phyloP scores from a whole-genome alignment of 305 asterid species.

The Fraxinus ornus region DNA sequence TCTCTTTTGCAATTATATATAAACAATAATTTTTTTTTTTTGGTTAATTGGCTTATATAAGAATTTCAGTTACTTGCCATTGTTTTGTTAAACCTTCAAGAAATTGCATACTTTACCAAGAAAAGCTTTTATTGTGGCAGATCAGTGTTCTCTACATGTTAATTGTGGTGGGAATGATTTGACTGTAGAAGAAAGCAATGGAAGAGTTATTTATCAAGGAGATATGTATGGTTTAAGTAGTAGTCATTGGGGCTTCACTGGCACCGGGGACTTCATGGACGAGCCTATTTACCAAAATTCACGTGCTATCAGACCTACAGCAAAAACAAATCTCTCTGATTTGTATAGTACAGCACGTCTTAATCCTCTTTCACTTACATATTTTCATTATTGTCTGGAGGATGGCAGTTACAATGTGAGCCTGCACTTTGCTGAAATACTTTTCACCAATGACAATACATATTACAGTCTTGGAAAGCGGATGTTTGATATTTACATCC shows the following conservation, averaged over 20 bases:
- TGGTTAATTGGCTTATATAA: neutral
- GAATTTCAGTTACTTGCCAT: neutral
- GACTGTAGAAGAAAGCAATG: slow-evolving; percentile 36
- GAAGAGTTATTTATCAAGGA: slow-evolving; percentile 64
- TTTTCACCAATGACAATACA: slow-evolving; percentile 61
- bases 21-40: neutral
- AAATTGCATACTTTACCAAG: slow-evolving; percentile 15
- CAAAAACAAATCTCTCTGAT: slow-evolving; percentile 45
- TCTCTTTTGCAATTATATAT: neutral
- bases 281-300: slow-evolving; percentile 56
- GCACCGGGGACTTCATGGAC: slow-evolving; percentile 88
- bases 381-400: slow-evolving; percentile 85
- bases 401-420: slow-evolving; percentile 73
- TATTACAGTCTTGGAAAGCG: slow-evolving; percentile 75
- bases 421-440: slow-evolving; percentile 79
- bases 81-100: neutral
- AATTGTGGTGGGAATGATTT: slow-evolving; percentile 82
- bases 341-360: slow-evolving; percentile 75
- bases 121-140: slow-evolving; percentile 45
- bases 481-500: slow-evolving; percentile 72
- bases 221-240: slow-evolving; percentile 55
- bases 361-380: slow-evolving; percentile 80
- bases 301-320: slow-evolving; percentile 34
- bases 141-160: slow-evolving; percentile 74
- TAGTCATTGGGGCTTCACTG: slow-evolving; percentile 79